These are phyloP conservation scores for Podospora fimiseda DNA, from an alignment of 495 filamentous ascomycete genomes.

Conservation along the genomic window DNA sequence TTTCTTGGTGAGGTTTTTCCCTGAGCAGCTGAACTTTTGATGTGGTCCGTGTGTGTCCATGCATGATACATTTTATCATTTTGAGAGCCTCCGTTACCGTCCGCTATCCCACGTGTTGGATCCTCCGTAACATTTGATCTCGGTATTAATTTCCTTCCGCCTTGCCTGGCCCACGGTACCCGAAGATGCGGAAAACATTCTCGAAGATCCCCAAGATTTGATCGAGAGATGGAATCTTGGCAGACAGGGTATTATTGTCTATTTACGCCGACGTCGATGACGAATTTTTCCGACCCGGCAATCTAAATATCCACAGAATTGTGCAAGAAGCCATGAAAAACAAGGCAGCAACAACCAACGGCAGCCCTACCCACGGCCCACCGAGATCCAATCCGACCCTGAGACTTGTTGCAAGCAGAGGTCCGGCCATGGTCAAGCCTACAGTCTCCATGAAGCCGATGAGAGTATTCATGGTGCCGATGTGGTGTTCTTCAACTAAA, in stretches of 20 bases:
- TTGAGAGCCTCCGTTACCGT: too few species aligned
- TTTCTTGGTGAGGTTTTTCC: too few species aligned
- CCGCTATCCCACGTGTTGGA: neutral
- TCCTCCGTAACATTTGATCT: neutral
- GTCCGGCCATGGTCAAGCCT: constrained; percentile 22
- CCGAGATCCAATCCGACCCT: constrained; percentile 22
- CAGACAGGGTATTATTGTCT: too few species aligned
- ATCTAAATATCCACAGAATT: constrained; percentile 19
- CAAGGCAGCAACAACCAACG: constrained; percentile 20
- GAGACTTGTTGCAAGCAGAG: constrained; percentile 24
- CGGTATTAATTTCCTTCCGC: too few species aligned
- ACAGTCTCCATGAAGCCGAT: constrained; percentile 23
- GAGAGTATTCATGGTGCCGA: constrained; percentile 27
- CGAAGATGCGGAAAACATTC: neutral
- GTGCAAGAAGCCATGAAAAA: constrained; percentile 14
- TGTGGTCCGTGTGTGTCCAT: too few species aligned
- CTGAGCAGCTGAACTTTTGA: too few species aligned
- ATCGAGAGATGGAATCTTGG: neutral
- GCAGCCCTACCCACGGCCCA: constrained; percentile 24
- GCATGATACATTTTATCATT: too few species aligned
- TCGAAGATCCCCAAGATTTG: neutral
- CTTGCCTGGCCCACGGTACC: neutral
- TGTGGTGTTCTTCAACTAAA: constrained; percentile 30
- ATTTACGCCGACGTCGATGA: neutral
- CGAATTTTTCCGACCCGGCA: constrained; percentile 1